Conservation (phyloP, 176 grass and related monocot species). For the Aegilops bicornis region DNA sequence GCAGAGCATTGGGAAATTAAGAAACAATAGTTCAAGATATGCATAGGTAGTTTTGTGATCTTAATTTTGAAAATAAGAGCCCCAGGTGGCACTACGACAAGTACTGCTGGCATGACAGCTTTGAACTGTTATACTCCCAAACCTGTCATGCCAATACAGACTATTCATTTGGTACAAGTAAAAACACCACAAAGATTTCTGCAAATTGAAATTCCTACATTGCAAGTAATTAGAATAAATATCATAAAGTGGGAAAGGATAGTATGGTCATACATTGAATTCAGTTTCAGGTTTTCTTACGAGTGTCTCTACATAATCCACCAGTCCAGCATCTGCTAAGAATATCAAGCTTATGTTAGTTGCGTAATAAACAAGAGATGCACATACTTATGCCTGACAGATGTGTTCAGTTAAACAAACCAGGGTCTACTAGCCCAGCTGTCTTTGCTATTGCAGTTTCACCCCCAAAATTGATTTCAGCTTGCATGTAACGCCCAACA, state of each 20-base stretch:
- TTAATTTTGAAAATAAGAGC: not conserved
- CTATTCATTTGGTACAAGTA: not conserved
- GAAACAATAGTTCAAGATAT: not conserved
- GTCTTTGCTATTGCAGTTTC: conserved; percentile 54
- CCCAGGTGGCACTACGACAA: not conserved
- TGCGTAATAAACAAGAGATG: conserved; percentile 16
- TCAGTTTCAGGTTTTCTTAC: conserved; percentile 68
- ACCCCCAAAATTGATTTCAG: conserved; percentile 56
- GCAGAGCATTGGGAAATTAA: conserved; percentile 6
- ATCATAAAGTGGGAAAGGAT: conserved; percentile 17
- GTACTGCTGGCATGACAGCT: not conserved
- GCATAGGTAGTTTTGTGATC: not conserved
- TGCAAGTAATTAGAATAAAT: conserved; percentile 7
- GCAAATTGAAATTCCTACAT: not conserved
- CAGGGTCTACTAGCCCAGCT: conserved; percentile 70
- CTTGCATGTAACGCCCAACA: conserved; percentile 66
- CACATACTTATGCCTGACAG: not conserved
- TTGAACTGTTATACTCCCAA: conserved; percentile 2
- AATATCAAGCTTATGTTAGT: conserved; percentile 22
- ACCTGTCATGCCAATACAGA: not conserved
- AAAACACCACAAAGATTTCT: not conserved
- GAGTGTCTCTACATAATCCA: conserved; percentile 66
- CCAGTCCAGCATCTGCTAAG: conserved; percentile 70
- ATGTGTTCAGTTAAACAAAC: conserved; percentile 40
- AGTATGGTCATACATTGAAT: conserved; percentile 67